Evolutionary conservation across 1,284 basidiomycete species (phyloP), one percentile per base, ranked within the genome.

Genomic region (Erythrobasidium hasegawianum): DNA sequence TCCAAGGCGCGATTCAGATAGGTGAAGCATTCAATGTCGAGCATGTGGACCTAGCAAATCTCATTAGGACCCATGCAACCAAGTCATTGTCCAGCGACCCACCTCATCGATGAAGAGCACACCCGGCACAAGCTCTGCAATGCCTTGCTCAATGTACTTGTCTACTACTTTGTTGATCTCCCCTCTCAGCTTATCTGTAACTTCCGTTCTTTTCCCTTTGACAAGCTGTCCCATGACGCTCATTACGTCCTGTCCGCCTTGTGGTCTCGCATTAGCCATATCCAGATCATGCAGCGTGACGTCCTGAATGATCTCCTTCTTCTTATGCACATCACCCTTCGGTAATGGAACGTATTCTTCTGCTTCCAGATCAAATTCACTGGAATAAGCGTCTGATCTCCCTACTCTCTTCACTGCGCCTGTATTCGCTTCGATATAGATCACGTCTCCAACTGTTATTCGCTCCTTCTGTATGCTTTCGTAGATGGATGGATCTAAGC

Each of bases 141-240:
- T 92, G 33, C 95, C 95, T 77, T 97, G 93, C 76, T 97, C 93
- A 43, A 98, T 95, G 77, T 98, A 98, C 54, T 88, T 84, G 78
- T 97, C 90, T 39, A 98, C 96, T n/a, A 97, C 90, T 75, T 93
- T 92, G 82, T 98, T 97, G 70, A 98, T 95, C 78, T 98, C 95
- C 69, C 86, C 83, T 64, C 95, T 82, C 56, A 98, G 82, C 78
- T 98, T 98, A 76, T 98, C 95, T 20, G 95, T 98, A 8, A 98
- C 87, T 77, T 98, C 95, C 8, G 95, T 98, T 71, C 94, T 81
- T 29, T 91, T 88, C 45, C 87, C 92, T 78, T 93, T 96, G 72
- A 97, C 90, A 9, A 98, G 82, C 76, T 93, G 95, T 3, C 95
- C 93, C 87, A 98, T 97, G 29, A 98, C 93, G 75, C 88, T 90